Evolutionary conservation across 2,329 filamentous ascomycete genomes (phyloP).

Genomic region (Ambrosiella xylebori): DNA sequence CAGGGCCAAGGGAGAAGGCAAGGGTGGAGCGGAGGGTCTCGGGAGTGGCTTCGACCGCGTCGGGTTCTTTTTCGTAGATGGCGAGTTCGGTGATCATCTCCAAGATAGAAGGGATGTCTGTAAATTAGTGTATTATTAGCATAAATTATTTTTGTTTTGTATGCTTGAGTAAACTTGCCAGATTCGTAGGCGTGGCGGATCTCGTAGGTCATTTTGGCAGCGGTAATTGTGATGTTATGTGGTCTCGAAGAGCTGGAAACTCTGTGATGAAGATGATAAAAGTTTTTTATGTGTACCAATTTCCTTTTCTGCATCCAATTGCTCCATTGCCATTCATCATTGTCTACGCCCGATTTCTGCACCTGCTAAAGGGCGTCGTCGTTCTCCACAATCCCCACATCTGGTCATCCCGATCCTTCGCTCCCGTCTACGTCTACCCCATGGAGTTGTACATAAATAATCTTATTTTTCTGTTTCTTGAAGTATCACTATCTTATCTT

Average conservation of each 20-base stretch:
- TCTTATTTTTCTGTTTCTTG: too few relatives aligned
- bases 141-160: background rate
- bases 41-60: conserved; percentile 62
- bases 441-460: too few relatives aligned
- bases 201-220: background rate
- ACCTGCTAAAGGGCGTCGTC: too few relatives aligned
- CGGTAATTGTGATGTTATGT: background rate
- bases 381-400: too few relatives aligned
- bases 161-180: background rate
- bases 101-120: conserved; percentile 72
- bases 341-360: background rate
- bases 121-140: background rate
- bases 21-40: conserved; percentile 56
- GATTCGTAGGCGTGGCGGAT: background rate
- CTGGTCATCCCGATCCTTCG: too few relatives aligned
- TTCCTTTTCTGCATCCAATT: too few relatives aligned
- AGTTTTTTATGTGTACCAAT: background rate
- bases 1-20: conserved; percentile 46
- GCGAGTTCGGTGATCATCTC: conserved; percentile 70
- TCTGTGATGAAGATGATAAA: background rate
- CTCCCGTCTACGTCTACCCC: too few relatives aligned
- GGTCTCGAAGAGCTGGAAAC: background rate
- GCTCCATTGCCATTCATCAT: background rate
- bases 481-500: too few relatives aligned
- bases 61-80: conserved; percentile 64